Conservation (phyloP, 768 basidiomycete species). For the Hemileccinum impolitum region DNA sequence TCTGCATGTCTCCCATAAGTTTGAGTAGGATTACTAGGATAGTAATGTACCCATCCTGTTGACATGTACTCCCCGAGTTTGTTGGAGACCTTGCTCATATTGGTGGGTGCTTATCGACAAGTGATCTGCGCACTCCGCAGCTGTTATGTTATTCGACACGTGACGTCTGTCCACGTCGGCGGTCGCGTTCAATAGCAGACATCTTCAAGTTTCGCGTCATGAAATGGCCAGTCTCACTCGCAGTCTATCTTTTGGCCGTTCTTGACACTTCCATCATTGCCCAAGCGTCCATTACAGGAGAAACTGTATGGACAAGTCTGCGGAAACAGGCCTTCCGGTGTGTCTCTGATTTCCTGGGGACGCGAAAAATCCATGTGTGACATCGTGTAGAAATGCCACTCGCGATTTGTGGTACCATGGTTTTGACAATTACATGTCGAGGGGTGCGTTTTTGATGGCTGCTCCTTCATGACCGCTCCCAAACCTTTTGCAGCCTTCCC, state of each 20-base stretch:
- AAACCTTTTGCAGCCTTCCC: slow-evolving; percentile 62
- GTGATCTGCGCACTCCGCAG: background rate
- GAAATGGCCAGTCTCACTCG: slow-evolving; percentile 46
- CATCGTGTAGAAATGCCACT: slow-evolving; percentile 53
- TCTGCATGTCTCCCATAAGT: slow-evolving; percentile 33
- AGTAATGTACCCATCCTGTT: slow-evolving; percentile 61
- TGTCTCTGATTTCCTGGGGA: slow-evolving; percentile 14
- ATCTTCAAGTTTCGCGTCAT: slow-evolving; percentile 20
- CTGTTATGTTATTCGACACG: slow-evolving; percentile 14
- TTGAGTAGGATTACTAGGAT: background rate
- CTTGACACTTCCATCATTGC: slow-evolving; percentile 28
- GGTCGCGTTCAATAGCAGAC: no score
- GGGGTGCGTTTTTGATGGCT: slow-evolving; percentile 45
- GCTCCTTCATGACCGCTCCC: slow-evolving; percentile 15
- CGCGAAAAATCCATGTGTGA: background rate
- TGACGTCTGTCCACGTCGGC: slow-evolving; percentile 25
- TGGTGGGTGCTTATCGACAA: slow-evolving; percentile 6
- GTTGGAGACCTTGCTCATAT: slow-evolving; percentile 59
- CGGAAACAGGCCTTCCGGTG: slow-evolving; percentile 58
- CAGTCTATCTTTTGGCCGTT: slow-evolving; percentile 37
- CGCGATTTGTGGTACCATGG: slow-evolving; percentile 89
- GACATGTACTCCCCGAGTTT: slow-evolving; percentile 70
- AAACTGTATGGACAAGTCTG: slow-evolving; percentile 51
- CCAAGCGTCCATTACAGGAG: slow-evolving; percentile 16
- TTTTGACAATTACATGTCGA: slow-evolving; percentile 82